Percentiles rank a stretch among this genome's conserved stretches.
phyloP scores from a whole-genome alignment of 805 yeast genomes.

The Ogataea ganodermae region DNA sequence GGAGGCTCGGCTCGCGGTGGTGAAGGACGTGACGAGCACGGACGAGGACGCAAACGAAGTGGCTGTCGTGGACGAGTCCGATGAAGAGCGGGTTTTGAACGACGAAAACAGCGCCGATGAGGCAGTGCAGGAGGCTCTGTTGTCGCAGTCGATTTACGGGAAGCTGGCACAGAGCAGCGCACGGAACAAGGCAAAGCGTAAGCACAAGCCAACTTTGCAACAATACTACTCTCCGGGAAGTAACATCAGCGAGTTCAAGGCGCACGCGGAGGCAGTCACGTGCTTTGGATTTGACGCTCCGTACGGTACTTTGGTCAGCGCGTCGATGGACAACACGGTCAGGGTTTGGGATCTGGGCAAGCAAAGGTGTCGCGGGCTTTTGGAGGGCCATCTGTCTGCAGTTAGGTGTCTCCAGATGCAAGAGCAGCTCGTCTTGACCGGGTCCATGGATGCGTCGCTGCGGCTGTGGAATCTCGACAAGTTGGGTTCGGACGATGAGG shows the following conservation, averaged over 20 bases:
- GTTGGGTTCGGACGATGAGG: conserved; percentile 23
- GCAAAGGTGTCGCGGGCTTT: conserved; percentile 48
- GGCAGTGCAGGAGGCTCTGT: conserved; percentile 31
- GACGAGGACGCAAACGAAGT: conserved; percentile 13
- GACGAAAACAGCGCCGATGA: conserved; percentile 20
- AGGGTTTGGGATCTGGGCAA: conserved; percentile 81
- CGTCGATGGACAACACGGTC: conserved; percentile 75
- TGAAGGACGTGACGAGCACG: conserved; percentile 38
- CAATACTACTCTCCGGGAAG: conserved; percentile 64
- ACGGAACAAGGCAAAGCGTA: conserved; percentile 37
- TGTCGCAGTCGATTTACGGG: conserved; percentile 47
- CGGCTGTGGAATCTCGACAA: conserved; percentile 58
- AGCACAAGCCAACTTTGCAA: conserved; percentile 62
- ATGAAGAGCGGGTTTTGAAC: conserved; percentile 20
- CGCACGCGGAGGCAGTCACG: conserved; percentile 55
- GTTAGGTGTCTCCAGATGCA: conserved; percentile 63
- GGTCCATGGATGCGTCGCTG: conserved; percentile 63
- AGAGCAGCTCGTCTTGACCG: conserved; percentile 50
- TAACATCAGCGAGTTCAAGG: conserved; percentile 48
- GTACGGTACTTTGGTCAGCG: conserved; percentile 74
- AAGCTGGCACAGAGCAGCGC: conserved; percentile 42
- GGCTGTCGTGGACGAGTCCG: conserved; percentile 12
- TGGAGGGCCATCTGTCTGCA: conserved; percentile 62
- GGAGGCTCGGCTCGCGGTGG: conserved; percentile 44
- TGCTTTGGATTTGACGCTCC: conserved; percentile 72